Evolutionary conservation across 1,284 basidiomycete genomes (phyloP), one percentile per base, ranked within the genome.

Genomic region (Mrakiaceae sp.): DNA sequence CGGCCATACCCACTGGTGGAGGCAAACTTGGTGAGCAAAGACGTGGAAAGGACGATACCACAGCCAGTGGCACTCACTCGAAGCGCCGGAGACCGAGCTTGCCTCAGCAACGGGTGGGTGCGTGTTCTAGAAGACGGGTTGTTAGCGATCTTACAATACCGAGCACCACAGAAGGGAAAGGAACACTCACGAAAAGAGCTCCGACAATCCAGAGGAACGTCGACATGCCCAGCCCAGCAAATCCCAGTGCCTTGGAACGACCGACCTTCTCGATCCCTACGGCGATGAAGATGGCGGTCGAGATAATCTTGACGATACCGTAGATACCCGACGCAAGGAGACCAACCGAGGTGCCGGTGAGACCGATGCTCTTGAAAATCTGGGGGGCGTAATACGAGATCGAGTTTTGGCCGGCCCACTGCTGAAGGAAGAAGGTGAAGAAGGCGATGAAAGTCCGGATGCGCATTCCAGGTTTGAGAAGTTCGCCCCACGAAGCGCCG

Each of bases 281-380:
- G 70, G 81, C 78, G 64, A 86, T 79, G 73, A 84, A 90, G 66
- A 84, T 67, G 0, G 80, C 67, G 0, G 88, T 90, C 1, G 87
- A 83, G 52, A 88, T 78, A 62, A 89, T 79, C 73, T 88, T 85
- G 72, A 88, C 81, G 72, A 89, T 79, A 63, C 88, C 56, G 27
- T 46, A 47, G 64, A 91, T 83, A 40, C 89, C 88, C 8, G 86
- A 87, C 2, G 89, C 87, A 65, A 91, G 82, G 2, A 91, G 80
- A 5, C 76, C 78, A 3, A 80, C 78, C 14, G 74, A 79, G 46
- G 78, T 78, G 2, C 83, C 82, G 1, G 75, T 77, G 63, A 85
- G 79, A 12, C 83, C 82, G 58, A 87, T 78, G n/a, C 78, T 76
- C 40, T 78, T 76, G 73, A 76, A 77, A 61, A 76, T 68, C 2